These are phyloP conservation scores for Penicillium robsamsonii DNA, from an alignment of 495 filamentous ascomycete species.

Conservation along the genomic window DNA sequence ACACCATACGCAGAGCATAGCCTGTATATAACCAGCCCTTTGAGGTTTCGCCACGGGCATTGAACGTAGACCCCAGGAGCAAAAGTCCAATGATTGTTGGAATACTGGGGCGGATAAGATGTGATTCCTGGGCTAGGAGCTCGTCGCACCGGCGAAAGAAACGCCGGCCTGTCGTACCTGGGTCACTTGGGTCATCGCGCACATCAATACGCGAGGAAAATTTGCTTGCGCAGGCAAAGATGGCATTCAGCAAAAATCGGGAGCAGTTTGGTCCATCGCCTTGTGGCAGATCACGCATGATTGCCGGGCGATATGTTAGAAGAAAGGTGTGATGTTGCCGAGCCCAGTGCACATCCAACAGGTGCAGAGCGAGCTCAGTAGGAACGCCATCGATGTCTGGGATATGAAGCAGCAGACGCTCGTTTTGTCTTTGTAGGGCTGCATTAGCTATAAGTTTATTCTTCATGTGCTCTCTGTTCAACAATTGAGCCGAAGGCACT, in stretches of 20 bases:
- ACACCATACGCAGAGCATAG: constrained; percentile 32
- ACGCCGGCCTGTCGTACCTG: constrained; percentile 25
- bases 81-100: constrained; percentile 27
- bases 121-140: constrained; percentile 15
- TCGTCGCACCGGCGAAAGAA: constrained; percentile 30
- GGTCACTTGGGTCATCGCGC: constrained; percentile 28
- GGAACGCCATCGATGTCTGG: constrained; percentile 5
- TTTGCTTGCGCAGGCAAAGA: constrained; percentile 36
- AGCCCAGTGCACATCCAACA: constrained; percentile 28
- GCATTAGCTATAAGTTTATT: constrained; percentile 7
- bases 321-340: constrained; percentile 34
- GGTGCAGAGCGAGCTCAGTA: constrained; percentile 15
- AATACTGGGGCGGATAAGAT: constrained; percentile 25
- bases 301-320: constrained; percentile 38
- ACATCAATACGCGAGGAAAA: constrained; percentile 30
- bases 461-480: background rate
- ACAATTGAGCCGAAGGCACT: background rate
- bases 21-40: constrained; percentile 40
- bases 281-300: constrained; percentile 37
- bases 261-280: constrained; percentile 35
- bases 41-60: constrained; percentile 22
- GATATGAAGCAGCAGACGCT: background rate
- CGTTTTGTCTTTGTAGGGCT: constrained; percentile 1
- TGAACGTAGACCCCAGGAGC: constrained; percentile 23
- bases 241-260: constrained; percentile 37